Evolutionary conservation across 2,329 filamentous ascomycete species (phyloP), one percentile per base, ranked within the genome.

Genomic region (Ascochyta pisi): DNA sequence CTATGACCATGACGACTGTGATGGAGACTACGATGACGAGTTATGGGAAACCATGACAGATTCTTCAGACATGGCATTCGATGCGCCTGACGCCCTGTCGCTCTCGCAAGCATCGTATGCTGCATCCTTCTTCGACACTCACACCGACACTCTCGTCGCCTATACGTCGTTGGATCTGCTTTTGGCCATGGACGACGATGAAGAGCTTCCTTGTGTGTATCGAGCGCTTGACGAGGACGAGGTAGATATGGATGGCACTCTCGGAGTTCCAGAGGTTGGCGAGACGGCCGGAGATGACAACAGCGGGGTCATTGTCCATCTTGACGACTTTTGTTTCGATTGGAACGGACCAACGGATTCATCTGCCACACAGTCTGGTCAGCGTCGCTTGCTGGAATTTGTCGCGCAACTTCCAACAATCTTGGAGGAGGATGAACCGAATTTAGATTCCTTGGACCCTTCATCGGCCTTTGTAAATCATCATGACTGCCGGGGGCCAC

Each of bases 81-180:
- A 42, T 35, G 24, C 44, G 39, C 29, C 52, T 31, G 19, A 19
- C 35, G 23, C 50, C 22, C 7, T 51, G 5, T 45, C 12, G 13
- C 42, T 19, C 33, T 39, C 47, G 22, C 46, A 50, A 23, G 52
- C 46, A 27, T 55, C 52, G 15, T 50, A 41, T 16, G 40, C 52
- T n/a, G 41, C 41, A 10, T 33, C 52, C 2, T 41, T 50, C 29
- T 50, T 55, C 26, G 46, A 46, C 19, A 13, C 29, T 7, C 0
- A 23, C 3, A 40, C 52, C 7, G 23, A 29, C 6, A 19, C 40
- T 6, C 24, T 31, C 3, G 19, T 46, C 12, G 27, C n/a, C 12
- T 55, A 46, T 42, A 23, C 13, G 4, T 45, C 52, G 1, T 26
- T 55, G 7, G 41, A 55, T 24, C 6, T 31, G 27, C 27, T 55